These are phyloP conservation scores for Punctularia strigosozonata DNA, from an alignment of 768 basidiomycete species.

Conservation along the genomic window DNA sequence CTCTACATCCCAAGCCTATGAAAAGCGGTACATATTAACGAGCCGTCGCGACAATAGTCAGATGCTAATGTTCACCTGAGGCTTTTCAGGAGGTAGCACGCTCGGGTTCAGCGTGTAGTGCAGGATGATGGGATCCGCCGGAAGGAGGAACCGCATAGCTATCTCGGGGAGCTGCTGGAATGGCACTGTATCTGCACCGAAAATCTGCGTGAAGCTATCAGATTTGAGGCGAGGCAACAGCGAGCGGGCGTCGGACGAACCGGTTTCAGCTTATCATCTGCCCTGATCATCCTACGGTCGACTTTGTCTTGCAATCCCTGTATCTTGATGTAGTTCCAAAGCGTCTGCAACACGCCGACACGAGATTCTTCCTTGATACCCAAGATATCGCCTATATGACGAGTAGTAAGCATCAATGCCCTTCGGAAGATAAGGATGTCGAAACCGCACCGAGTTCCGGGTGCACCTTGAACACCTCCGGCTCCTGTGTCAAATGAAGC, in stretches of 20 bases:
- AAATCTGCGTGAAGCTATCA: slow-evolving; percentile 35
- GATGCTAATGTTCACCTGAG: no score
- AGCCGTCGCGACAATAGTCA: no score
- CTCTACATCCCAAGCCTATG: slow-evolving; percentile 82
- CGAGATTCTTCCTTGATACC: slow-evolving; percentile 80
- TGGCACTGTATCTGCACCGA: slow-evolving; percentile 52
- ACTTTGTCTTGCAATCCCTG: slow-evolving; percentile 75
- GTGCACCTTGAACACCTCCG: slow-evolving; percentile 74
- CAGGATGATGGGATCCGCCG: slow-evolving; percentile 73
- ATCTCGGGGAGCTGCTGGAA: slow-evolving; percentile 81
- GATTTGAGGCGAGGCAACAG: slow-evolving; percentile 3
- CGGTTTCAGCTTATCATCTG: slow-evolving; percentile 54
- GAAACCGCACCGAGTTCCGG: slow-evolving; percentile 52
- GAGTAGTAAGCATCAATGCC: slow-evolving; percentile 1
- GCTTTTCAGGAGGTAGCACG: slow-evolving; percentile 45
- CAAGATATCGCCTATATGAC: slow-evolving; percentile 41
- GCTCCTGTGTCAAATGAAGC: slow-evolving; percentile 78
- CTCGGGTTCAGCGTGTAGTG: slow-evolving; percentile 65
- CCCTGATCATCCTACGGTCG: slow-evolving; percentile 57
- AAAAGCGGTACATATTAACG: no score
- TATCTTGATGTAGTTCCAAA: slow-evolving; percentile 91
- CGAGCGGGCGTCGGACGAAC: slow-evolving; percentile 23
- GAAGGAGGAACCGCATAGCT: slow-evolving; percentile 65
- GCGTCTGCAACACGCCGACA: slow-evolving; percentile 62
- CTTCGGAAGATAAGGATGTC: background rate